Base-by-base conservation (phyloP, 148 eudicot genomes). In the Rheum nobile region DNA sequence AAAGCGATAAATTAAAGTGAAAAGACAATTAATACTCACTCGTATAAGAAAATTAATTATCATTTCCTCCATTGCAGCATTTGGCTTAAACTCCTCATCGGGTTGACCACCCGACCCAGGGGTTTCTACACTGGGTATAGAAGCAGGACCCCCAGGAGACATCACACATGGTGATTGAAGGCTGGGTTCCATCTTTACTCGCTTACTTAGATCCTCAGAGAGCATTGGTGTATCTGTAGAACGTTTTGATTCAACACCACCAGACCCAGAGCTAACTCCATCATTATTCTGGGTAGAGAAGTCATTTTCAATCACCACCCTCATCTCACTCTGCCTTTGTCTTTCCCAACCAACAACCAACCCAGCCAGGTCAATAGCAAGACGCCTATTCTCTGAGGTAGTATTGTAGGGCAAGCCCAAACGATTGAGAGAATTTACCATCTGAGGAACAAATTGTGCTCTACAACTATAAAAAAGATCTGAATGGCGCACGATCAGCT, bases 1-100 rank as follows among this genome's bases (percentile, higher is more conserved):
- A 16, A 34, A 65, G 16, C 0, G 16, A 14, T 11, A 65, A 14
- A 55, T 17, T 6, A 32, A 26, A 65, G 42, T 41, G 48, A 16
- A 65, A 67, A 67, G 34, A 46, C n/a, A 17, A 3, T 8, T 37
- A 61, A 21, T 24, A 11, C 11, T 82, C 76, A 96, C 99, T 83
- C 99, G 81, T 80, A 96, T 92, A 69, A 96, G 90, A 83, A 96
- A 96, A 84, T 96, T 96, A 68, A 96, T 92, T 67, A 96, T 96
- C 99, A 96, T 96, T 86, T 96, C 99, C 84, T 92, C 99, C 99
- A 96, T 96, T 16, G 99, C 99, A 42, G 99, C 97, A 87, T 92
- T 96, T 65, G 99, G 97, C 82, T 92, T 92, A 76, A 96, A 96
- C 76, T 96, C 97, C 80, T 96, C 97, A 85, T 92, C 97, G 74